Evolutionary conservation across 2,329 filamentous ascomycete species (phyloP).

Genomic region (Graphiopsis chlorocephala): DNA sequence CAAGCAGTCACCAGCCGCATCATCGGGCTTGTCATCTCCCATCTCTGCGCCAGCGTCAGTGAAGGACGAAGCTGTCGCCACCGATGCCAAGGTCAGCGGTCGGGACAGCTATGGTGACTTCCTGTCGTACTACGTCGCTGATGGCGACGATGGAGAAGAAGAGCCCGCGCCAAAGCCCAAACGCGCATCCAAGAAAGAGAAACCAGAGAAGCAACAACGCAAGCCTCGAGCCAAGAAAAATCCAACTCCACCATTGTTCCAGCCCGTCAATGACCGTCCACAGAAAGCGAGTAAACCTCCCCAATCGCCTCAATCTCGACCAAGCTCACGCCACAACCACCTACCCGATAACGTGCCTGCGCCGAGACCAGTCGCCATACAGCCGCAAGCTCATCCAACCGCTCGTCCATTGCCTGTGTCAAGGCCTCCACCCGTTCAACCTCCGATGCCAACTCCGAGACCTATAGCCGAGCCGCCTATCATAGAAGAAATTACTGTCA

Average conservation of each 20-base stretch:
- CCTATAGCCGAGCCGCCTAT: background rate
- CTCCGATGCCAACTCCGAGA: background rate
- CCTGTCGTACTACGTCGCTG: constrained; percentile 33
- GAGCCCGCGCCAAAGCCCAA: constrained; percentile 5
- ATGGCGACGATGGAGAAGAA: constrained; percentile 23
- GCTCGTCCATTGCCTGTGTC: background rate
- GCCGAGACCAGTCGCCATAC: background rate
- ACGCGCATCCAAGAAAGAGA: background rate
- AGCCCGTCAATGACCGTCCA: background rate
- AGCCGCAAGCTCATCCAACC: background rate
- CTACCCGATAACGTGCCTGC: background rate
- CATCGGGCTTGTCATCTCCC: constrained; percentile 27
- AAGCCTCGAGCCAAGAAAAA: background rate
- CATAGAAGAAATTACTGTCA: constrained; percentile 12
- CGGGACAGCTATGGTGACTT: constrained; percentile 32
- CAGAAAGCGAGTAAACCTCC: background rate
- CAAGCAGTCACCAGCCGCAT: constrained; percentile 20
- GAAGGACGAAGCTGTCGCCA: background rate
- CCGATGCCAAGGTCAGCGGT: background rate
- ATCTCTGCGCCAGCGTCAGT: constrained; percentile 22
- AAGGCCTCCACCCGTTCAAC: background rate
- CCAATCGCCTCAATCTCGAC: background rate
- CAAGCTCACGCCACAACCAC: background rate
- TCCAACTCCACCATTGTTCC: background rate
- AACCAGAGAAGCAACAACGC: constrained; percentile 5